Conservation (phyloP, 352 stramenopile genomes). For the Globisporangium apiculatum region DNA sequence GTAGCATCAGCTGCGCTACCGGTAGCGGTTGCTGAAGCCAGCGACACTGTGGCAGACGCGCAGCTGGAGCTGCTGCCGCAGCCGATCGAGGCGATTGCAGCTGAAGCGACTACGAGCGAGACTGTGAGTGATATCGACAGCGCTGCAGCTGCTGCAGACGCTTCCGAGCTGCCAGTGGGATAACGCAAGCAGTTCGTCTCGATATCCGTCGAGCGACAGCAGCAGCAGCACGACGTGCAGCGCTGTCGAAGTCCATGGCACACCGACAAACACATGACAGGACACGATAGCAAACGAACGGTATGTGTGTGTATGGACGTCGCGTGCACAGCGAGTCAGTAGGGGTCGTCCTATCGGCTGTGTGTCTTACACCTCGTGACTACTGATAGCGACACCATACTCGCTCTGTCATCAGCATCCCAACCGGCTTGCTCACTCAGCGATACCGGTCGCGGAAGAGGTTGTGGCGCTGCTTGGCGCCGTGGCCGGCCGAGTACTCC, state of each 20-base stretch:
- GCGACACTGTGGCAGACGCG: too few species aligned
- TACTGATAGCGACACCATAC: background rate
- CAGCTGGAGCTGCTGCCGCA: background rate
- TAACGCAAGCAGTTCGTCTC: background rate
- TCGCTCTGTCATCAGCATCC: background rate
- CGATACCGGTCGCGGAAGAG: constrained; percentile 82
- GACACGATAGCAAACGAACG: too few species aligned
- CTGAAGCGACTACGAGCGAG: background rate
- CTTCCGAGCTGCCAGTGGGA: background rate
- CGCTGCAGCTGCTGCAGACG: background rate
- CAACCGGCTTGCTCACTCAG: constrained; percentile 13
- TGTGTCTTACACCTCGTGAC: too few species aligned
- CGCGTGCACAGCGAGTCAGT: too few species aligned
- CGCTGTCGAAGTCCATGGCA: too few species aligned
- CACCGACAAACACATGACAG: too few species aligned
- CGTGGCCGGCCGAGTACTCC: constrained; percentile 79
- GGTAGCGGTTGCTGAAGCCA: background rate
- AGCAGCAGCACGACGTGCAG: background rate
- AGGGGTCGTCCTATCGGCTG: too few species aligned
- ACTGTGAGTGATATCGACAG: background rate
- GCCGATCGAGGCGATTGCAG: background rate
- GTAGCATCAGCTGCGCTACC: background rate
- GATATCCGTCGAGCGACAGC: background rate
- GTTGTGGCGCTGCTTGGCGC: constrained; percentile 81
- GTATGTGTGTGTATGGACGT: too few species aligned